Conservation (phyloP, 495 filamentous ascomycete genomes). For the Trichoderma asperelloides region DNA sequence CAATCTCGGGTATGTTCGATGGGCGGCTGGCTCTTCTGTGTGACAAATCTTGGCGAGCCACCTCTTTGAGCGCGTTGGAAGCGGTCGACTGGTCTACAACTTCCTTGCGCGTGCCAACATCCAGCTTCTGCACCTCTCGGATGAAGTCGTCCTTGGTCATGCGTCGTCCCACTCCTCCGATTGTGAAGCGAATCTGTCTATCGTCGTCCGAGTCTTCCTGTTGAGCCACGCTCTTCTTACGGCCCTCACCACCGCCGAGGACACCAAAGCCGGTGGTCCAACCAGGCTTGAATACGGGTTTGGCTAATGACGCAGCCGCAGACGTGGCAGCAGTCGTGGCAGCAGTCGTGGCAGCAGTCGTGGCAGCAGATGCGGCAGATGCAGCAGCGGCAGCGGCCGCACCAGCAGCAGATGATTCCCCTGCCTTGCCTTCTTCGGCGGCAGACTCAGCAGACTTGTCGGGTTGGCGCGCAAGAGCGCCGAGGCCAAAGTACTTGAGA, state of each 20-base stretch:
- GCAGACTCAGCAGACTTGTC: constrained; percentile 15
- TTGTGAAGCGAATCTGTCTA: constrained; percentile 77
- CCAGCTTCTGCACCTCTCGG: constrained; percentile 67
- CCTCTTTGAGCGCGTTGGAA: constrained; percentile 44
- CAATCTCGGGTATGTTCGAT: constrained; percentile 9
- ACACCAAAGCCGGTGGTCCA: constrained; percentile 8
- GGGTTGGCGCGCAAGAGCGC: constrained; percentile 29
- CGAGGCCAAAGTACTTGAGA: constrained; percentile 39
- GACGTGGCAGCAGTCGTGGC: background rate
- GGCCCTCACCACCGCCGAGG: constrained; percentile 11
- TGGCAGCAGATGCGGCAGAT: no score
- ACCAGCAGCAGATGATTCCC: constrained; percentile 15
- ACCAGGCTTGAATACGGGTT: constrained; percentile 15
- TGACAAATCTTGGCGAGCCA: constrained; percentile 41
- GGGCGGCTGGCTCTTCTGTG: background rate
- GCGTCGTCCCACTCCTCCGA: constrained; percentile 58
- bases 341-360: no score
- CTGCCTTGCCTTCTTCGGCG: constrained; percentile 16
- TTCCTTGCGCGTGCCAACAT: constrained; percentile 64
- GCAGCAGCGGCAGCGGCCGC: constrained; percentile 8
- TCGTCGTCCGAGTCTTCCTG: constrained; percentile 59
- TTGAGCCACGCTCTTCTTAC: constrained; percentile 41
- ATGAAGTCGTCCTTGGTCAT: constrained; percentile 94
- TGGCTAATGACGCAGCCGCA: constrained; percentile 12
- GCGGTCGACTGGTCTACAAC: constrained; percentile 60